Evolutionary conservation across 495 filamentous ascomycete species (phyloP), one percentile per base, ranked within the genome.

Genomic region (Trichoderma parareesei): DNA sequence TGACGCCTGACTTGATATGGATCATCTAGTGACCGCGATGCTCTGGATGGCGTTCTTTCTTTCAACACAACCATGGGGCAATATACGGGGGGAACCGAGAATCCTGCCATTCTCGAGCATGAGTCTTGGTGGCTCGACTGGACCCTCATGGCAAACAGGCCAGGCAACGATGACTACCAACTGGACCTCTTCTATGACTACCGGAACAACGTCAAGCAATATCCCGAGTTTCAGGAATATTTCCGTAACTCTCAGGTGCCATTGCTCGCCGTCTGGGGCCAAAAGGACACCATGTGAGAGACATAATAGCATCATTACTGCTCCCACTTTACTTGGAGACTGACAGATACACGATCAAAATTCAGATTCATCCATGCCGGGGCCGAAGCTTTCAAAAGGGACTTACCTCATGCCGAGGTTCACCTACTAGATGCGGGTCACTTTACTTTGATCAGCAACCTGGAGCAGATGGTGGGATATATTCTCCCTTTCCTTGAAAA

Each of bases 211-310:
- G 65, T 86, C 38, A 64, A 70, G 44, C 69, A 83, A 60, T 89
- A 88, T 68, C 77, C 81, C 5, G 72, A 75, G 16, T 88, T 85
- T 62, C 86, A 90, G 18, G 74, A 74, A 57, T 88, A 83, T 61
- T 81, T 88, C 59, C 71, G 82, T 8, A 69, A 74, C 20, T 80
- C 72, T 3, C 75, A 82, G 66, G 78, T 86, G 0, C 86, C 85
- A 4, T 61, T 86, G 4, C 67, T 90, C 66, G 84, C 81, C 4
- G 75, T 81, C 5, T 90, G 87, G 87, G 86, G 87, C 3, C 83
- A 82, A 74, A 77, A 82, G 62, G 87, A 88, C 74, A 66, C 63
- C 5, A 78, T 84, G 44, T 48, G 16, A 18, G 44, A 5, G 16
- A 48, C 27, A 27, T 27, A 27, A 27, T 27, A 27, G 27, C 0